Base-by-base conservation (phyloP, 805 yeast genomes). In the Monosporozyma yasuniensis region DNA sequence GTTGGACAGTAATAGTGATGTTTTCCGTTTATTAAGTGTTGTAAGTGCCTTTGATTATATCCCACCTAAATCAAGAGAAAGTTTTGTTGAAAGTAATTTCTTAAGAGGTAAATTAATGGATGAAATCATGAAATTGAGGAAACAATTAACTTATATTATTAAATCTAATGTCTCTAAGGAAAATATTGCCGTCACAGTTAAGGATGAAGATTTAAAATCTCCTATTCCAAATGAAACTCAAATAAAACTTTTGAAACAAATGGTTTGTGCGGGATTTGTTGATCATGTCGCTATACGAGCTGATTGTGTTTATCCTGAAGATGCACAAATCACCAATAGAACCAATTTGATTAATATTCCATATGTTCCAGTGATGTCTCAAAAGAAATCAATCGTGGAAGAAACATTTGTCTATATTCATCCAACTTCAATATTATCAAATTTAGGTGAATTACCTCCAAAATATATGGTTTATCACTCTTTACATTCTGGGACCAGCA, bases 221-320 rank as follows among this genome's bases (percentile, higher is more conserved):
- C 77, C 73, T 0, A 78, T 84, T 6, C 97, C 97, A 0, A 68
- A 75, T 8, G 77, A 78, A 35, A 62, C 68, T 5, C 99, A 93
- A 68, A 63, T 88, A 4, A 76, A 80, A 48, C 84, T 93, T 0
- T 67, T 93, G 54, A 90, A 88, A 61, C 99, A 93, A 67, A 90
- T 93, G 81, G 73, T 91, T 3, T 79, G 96, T 5, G 83, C 97
- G 0, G 99, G 98, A 0, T 93, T 86, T 59, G 75, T 93, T 38
- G 99, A 93, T 65, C 95, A 87, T 61, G 77, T 91, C 21, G 95
- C 95, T 1, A 77, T 87, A 14, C 74, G 98, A 53, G 90, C 87
- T 1, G 97, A 90, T 60, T 52, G 50, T n/a, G 57, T 80, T 30
- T 68, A 81, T 6, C 80, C 86, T 18, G 72, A 81, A 1, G 95